phyloP scores from a whole-genome alignment of 495 filamentous ascomycete species.

The Hyaloscypha finlandica region DNA sequence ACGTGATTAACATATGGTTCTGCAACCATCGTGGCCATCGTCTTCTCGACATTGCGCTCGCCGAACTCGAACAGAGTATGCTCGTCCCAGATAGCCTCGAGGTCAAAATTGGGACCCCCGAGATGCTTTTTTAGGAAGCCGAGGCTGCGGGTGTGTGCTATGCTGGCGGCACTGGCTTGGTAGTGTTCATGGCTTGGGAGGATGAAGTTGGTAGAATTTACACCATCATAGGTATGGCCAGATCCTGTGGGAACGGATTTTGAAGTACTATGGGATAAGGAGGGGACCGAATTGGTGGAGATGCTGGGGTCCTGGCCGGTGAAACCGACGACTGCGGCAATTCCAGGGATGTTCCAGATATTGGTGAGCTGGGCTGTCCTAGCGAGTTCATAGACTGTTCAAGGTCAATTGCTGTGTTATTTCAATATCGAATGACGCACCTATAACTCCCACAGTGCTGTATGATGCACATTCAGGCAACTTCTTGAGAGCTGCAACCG shows the following conservation, averaged over 20 bases:
- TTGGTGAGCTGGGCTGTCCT: not conserved
- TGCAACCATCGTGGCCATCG: constrained; percentile 59
- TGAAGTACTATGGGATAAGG: not conserved
- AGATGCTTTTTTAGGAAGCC: constrained; percentile 52
- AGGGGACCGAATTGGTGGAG: not conserved
- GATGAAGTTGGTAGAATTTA: constrained; percentile 37
- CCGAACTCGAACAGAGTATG: constrained; percentile 58
- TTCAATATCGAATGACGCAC: not conserved
- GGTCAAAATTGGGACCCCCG: constrained; percentile 56
- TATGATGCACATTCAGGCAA: constrained; percentile 23
- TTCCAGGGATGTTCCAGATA: constrained; percentile 9
- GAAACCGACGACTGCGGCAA: constrained; percentile 14
- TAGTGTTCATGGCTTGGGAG: constrained; percentile 45
- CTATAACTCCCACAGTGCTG: constrained; percentile 24
- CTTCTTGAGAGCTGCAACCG: constrained; percentile 20
- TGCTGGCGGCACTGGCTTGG: constrained; percentile 37
- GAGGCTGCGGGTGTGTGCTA: constrained; percentile 54
- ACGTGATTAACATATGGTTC: constrained; percentile 64
- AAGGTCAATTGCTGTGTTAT: not conserved
- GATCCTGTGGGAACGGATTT: not conserved
- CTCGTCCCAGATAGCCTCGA: constrained; percentile 63
- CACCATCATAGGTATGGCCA: constrained; percentile 37
- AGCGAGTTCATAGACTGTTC: constrained; percentile 21
- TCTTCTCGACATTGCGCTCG: constrained; percentile 52
- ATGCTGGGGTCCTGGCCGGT: not conserved